Evolutionary conservation across 2,329 filamentous ascomycete species (phyloP).

Genomic region (Nemania sp.): DNA sequence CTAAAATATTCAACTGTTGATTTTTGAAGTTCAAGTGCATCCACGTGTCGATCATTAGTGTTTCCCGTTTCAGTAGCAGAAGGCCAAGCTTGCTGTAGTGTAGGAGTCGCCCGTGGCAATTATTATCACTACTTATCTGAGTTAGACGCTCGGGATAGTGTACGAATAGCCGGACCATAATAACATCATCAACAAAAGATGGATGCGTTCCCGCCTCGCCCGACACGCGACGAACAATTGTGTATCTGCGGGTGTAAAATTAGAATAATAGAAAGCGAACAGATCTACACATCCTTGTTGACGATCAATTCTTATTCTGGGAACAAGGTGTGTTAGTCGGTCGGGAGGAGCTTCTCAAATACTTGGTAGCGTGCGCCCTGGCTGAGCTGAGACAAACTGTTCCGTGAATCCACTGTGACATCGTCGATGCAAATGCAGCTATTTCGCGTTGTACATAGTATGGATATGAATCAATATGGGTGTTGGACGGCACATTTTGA

Average conservation of each 20-base stretch:
- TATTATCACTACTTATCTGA: no score
- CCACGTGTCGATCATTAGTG: no score
- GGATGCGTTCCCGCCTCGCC: conserved; percentile 9
- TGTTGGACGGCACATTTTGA: neutral
- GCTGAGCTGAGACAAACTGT: neutral
- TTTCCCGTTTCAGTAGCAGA: no score
- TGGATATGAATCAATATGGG: neutral
- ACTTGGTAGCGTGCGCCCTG: no score
- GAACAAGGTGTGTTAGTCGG: neutral
- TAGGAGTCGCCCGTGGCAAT: no score
- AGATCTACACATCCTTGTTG: neutral
- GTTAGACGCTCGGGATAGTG: no score
- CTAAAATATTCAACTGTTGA: no score
- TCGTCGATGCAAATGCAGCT: neutral
- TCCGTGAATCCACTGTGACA: conserved; percentile 10
- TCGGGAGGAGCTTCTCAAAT: neutral
- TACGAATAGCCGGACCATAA: no score
- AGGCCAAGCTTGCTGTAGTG: no score
- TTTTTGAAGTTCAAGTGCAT: no score
- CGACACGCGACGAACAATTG: neutral
- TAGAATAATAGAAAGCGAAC: conserved; percentile 1
- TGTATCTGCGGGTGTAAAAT: conserved; percentile 12
- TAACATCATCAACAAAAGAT: no score
- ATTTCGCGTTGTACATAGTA: neutral
- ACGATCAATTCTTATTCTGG: conserved; percentile 11